phyloP scores from a whole-genome alignment of 495 filamentous ascomycete genomes.

The Penicillium bovifimosum region DNA sequence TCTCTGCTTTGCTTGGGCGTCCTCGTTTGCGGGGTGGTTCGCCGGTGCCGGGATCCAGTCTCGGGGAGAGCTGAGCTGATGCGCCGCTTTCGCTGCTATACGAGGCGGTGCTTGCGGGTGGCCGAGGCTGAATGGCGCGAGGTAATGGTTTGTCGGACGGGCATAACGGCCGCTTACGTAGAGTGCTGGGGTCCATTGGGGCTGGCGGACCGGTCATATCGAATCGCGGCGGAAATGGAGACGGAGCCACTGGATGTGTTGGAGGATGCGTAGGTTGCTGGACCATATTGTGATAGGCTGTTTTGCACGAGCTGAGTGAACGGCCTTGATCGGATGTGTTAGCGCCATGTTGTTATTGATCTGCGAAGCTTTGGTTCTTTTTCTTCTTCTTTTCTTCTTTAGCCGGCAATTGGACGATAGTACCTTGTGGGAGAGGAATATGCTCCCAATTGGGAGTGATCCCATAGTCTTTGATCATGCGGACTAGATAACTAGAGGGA shows the following conservation, averaged over 20 bases:
- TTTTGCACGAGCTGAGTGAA: conserved; percentile 41
- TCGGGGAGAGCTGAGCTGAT: conserved; percentile 36
- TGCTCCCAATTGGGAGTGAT: conserved; percentile 52
- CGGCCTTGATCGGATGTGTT: conserved; percentile 27
- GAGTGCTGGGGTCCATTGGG: conserved; percentile 18
- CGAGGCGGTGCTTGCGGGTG: conserved; percentile 31
- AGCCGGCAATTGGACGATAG: conserved; percentile 7
- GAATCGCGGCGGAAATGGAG: conserved; percentile 12
- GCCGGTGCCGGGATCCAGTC: conserved; percentile 20
- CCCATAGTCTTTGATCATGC: conserved; percentile 44
- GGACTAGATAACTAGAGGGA: conserved; percentile 42
- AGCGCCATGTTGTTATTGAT: conserved; percentile 6
- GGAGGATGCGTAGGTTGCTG: conserved; percentile 19
- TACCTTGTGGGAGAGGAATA: conserved; percentile 53
- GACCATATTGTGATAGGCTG: conserved; percentile 35
- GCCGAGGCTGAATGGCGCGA: conserved; percentile 41
- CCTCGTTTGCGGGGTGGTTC: conserved; percentile 55
- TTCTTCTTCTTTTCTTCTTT: neutral
- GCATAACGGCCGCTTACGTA: conserved; percentile 35
- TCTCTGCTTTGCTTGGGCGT: conserved; percentile 53
- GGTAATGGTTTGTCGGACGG: conserved; percentile 33
- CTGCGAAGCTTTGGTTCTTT: conserved; percentile 7
- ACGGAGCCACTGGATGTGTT: conserved; percentile 12
- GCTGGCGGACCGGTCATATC: conserved; percentile 20
- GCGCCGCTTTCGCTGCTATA: conserved; percentile 39